Base-by-base conservation (phyloP, 371 early-diverging fungal species). In the Mortierella sp. region DNA sequence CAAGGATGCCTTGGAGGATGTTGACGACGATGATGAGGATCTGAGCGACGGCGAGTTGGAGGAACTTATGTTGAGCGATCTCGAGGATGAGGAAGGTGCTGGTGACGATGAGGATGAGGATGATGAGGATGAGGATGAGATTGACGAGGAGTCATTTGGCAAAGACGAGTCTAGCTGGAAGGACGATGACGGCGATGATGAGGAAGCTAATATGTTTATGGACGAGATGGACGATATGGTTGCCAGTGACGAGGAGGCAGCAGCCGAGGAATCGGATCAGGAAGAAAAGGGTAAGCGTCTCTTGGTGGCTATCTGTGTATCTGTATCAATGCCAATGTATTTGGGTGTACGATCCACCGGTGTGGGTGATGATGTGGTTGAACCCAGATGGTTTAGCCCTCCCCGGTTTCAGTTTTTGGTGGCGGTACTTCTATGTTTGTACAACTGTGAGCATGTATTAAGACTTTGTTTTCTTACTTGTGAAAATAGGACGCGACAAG, bases 1-100 rank as follows among this genome's bases (percentile, higher is more conserved):
- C 60, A 95, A 93, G 76, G 93, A 90, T 54, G 89, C 86, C 35
- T 75, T 86, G 74, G 93, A 91, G n/a, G 91, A 92, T 77, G 90
- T 88, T 70, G 92, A 90, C 21, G 92, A 91, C 32, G 93, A 91
- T 12, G 92, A 90, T 1, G 93, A 90, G 48, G 91, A 92, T 44
- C 74, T 89, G 73, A 87, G 87, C 58, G 88, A 89, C 56, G 82
- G 65, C 12, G 90, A 91, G 43, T 89, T 91, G 35, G 89, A 92
- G 79, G 91, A 93, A 29, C 88, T 84, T n/a, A 90, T 92, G 88
- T 78, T 88, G 81, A 89, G 88, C 46, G 89, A 90, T 70, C 82
- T 89, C 3, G 91, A 90, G 24, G 89, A 88, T 21, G 86, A 83
- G 6, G 89, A 82, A 21, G 79, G 71, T 11, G 84, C 54, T 18